phyloP scores from a whole-genome alignment of 73 alveolate genomes.

The Paramecium caudatum region DNA sequence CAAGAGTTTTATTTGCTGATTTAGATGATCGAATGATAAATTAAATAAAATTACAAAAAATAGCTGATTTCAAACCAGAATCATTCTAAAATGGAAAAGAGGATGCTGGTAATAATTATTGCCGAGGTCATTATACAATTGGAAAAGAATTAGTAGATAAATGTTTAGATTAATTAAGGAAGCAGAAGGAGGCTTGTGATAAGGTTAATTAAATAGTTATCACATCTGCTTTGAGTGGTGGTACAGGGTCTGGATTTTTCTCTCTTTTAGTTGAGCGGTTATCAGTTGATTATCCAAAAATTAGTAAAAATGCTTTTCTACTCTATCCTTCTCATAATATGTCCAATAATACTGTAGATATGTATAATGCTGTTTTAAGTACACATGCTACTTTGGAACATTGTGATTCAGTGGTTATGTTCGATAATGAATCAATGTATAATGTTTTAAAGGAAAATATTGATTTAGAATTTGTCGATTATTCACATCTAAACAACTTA shows the following conservation, averaged over 20 bases:
- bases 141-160: constrained; percentile 59
- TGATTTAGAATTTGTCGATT: neutral
- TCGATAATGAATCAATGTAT: neutral
- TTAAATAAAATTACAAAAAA: neutral
- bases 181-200: constrained; percentile 41
- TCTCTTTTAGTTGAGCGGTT: constrained; percentile 32
- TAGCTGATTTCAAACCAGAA: neutral
- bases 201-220: constrained; percentile 6
- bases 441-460: neutral
- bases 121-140: constrained; percentile 27
- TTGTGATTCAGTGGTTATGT: neutral
- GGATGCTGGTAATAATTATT: constrained; percentile 65
- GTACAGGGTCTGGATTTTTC: constrained; percentile 73
- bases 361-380: neutral
- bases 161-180: constrained; percentile 44
- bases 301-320: neutral
- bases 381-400: neutral
- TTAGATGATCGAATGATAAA: neutral
- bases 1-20: neutral
- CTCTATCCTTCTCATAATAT: neutral
- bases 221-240: constrained; percentile 56
- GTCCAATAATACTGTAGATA: neutral
- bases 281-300: constrained; percentile 63
- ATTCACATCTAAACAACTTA: neutral
- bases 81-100: neutral